phyloP scores from a whole-genome alignment of 768 basidiomycete genomes.

The Lactifluus echinatus region DNA sequence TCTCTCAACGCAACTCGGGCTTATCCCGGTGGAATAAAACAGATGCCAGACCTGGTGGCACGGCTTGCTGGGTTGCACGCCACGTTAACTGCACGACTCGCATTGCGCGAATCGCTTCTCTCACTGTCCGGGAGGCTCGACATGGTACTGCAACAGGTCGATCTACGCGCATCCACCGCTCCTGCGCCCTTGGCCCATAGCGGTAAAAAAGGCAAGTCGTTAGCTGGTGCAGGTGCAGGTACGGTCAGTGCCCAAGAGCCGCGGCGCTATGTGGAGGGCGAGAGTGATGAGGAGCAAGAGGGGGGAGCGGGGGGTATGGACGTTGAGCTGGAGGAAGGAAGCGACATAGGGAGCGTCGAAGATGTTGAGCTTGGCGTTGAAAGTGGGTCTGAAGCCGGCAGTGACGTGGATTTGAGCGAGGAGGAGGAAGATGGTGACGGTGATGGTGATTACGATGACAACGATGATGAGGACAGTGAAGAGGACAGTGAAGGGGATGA shows the following conservation, averaged over 20 bases:
- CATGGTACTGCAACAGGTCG: conserved; percentile 89
- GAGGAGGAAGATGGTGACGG: conserved; percentile 51
- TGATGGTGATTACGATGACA: conserved; percentile 41
- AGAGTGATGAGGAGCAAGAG: conserved; percentile 61
- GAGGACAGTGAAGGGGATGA: conserved; percentile 37
- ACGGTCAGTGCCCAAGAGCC: conserved; percentile 25
- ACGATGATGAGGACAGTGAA: conserved; percentile 47
- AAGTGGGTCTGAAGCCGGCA: conserved; percentile 45
- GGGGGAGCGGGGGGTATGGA: conserved; percentile 33
- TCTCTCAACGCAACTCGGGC: background rate
- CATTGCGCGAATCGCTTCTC: conserved; percentile 76
- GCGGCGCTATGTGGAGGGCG: conserved; percentile 67
- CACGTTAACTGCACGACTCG: conserved; percentile 68
- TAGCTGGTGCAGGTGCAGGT: conserved; percentile 29
- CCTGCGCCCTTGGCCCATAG: conserved; percentile 45
- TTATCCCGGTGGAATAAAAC: conserved; percentile 8
- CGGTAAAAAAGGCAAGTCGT: conserved; percentile 28
- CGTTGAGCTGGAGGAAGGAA: conserved; percentile 53
- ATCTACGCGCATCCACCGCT: conserved; percentile 70
- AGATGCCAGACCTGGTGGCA: conserved; percentile 91
- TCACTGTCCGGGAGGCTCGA: conserved; percentile 86
- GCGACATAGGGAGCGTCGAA: conserved; percentile 67
- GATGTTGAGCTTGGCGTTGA: conserved; percentile 67
- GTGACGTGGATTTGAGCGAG: conserved; percentile 38
- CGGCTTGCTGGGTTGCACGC: conserved; percentile 80